Evolutionary conservation across 306 rosid genomes (phyloP).

Genomic region (Rosa persica): DNA sequence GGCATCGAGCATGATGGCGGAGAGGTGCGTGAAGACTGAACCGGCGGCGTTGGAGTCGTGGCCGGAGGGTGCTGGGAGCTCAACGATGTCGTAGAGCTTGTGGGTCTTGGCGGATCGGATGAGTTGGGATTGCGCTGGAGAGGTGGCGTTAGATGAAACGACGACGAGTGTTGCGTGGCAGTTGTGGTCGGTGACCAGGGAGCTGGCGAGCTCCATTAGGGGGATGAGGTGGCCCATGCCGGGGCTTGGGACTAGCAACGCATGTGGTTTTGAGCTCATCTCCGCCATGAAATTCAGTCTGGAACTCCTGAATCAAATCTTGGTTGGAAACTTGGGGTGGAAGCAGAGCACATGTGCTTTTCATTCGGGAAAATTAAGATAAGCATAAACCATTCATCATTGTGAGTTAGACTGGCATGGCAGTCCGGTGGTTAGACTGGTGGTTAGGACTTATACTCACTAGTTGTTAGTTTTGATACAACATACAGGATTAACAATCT

Average conservation of each 20-base stretch:
- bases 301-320: no score
- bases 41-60: background rate
- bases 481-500: no score
- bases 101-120: background rate
- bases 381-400: no score
- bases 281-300: background rate
- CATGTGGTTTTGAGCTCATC: background rate
- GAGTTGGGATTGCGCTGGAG: background rate
- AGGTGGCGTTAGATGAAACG: background rate
- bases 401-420: no score
- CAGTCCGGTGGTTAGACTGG: no score
- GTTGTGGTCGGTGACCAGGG: background rate
- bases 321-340: no score
- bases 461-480: no score
- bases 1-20: slow-evolving; percentile 30
- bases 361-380: no score
- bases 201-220: background rate
- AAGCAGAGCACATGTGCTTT: no score
- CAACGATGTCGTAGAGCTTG: slow-evolving; percentile 29
- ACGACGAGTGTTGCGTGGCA: background rate
- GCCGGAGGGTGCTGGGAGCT: slow-evolving; percentile 28
- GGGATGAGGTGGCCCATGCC: slow-evolving; percentile 2
- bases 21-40: background rate
- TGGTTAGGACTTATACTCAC: no score
- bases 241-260: background rate